Percentiles rank a stretch among this genome's conserved stretches.
These are phyloP conservation scores for Lentinula detonsa DNA, from an alignment of 768 basidiomycete genomes.

Conservation along the genomic window DNA sequence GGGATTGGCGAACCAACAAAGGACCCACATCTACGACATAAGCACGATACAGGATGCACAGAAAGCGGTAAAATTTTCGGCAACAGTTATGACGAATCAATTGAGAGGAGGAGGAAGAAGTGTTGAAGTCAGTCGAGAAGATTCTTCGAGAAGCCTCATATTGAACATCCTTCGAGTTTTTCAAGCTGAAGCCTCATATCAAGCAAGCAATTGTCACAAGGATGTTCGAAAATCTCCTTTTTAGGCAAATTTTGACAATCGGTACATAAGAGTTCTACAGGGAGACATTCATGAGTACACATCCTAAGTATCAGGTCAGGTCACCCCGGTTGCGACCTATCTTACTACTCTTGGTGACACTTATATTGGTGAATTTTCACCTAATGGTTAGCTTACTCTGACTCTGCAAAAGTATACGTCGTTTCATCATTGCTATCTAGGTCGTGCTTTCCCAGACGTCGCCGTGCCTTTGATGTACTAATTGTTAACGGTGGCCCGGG, in stretches of 20 bases:
- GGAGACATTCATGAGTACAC: too few species aligned
- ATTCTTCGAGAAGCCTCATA: not conserved
- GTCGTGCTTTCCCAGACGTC: too few species aligned
- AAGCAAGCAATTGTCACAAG: not conserved
- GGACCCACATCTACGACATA: not conserved
- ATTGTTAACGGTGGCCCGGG: too few species aligned
- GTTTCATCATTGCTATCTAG: too few species aligned
- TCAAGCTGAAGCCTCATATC: not conserved
- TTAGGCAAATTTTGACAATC: not conserved
- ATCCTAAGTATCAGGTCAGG: too few species aligned
- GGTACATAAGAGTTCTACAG: too few species aligned
- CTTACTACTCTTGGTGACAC: too few species aligned
- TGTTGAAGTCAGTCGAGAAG: not conserved
- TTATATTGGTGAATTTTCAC: too few species aligned
- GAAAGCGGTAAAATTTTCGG: not conserved
- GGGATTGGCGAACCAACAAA: not conserved
- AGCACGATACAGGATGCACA: not conserved
- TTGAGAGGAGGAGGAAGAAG: not conserved
- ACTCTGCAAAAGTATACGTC: too few species aligned
- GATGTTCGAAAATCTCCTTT: not conserved
- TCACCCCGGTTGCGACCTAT: too few species aligned
- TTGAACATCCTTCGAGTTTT: not conserved
- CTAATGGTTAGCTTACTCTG: too few species aligned
- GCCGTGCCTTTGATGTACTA: too few species aligned
- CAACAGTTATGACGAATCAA: not conserved